Conservation (phyloP, 2,329 filamentous ascomycete species). For the Ilyonectria robusta region DNA sequence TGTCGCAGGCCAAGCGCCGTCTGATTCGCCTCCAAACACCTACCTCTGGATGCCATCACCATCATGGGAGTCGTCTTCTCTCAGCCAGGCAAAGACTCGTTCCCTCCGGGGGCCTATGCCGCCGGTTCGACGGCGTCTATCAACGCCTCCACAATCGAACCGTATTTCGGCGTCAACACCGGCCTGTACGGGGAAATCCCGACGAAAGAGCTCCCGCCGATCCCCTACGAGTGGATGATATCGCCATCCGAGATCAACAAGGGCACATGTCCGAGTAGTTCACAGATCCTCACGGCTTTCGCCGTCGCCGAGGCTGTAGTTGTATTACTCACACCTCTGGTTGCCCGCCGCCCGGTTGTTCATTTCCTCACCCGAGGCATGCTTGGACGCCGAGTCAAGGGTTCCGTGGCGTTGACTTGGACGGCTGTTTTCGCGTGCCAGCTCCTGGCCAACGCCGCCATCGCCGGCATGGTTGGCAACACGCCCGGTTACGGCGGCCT, state of each 20-base stretch:
- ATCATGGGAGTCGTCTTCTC: conserved; percentile 39
- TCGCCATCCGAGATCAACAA: conserved; percentile 31
- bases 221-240: conserved; percentile 45
- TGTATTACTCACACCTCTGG: conserved; percentile 24
- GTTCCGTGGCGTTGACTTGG: conserved; percentile 34
- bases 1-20: background rate
- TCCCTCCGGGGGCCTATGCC: conserved; percentile 23
- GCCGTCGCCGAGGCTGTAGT: conserved; percentile 41
- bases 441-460: conserved; percentile 39
- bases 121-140: conserved; percentile 20
- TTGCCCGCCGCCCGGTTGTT: conserved; percentile 39
- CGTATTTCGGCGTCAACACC: conserved; percentile 40
- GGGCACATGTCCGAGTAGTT: conserved; percentile 30
- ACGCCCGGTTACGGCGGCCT: conserved; percentile 38
- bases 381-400: conserved; percentile 35
- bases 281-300: conserved; percentile 36
- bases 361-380: conserved; percentile 33
- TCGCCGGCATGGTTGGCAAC: conserved; percentile 39
- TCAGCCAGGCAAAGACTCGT: conserved; percentile 19
- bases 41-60: background rate
- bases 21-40: background rate
- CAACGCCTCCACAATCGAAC: conserved; percentile 35
- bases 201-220: conserved; percentile 30
- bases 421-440: conserved; percentile 34
- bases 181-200: conserved; percentile 33